A percentile compares a stretch with the other conserved stretches of the same genome.
Conservation (phyloP, 2,329 filamentous ascomycete species). For the Juglanconis sp. region DNA sequence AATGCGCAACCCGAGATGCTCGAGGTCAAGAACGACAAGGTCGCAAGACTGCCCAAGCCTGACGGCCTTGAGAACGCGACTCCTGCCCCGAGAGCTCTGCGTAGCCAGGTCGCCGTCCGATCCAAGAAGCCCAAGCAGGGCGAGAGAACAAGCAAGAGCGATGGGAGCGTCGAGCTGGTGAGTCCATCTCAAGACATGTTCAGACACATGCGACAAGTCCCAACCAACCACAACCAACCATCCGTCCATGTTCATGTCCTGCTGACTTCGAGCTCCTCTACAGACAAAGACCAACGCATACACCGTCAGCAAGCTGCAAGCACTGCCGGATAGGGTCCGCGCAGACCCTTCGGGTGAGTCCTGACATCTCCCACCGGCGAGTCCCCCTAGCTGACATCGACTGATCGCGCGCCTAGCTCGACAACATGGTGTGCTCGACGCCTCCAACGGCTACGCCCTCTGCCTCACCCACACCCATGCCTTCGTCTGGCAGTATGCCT, state of each 20-base stretch:
- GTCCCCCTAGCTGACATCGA: not conserved
- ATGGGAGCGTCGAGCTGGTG: conserved; percentile 66
- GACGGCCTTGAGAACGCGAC: conserved; percentile 44
- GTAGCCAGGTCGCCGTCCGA: conserved; percentile 55
- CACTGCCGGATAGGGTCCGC: conserved; percentile 74
- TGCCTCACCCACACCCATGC: conserved; percentile 78
- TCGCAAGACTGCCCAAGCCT: conserved; percentile 40
- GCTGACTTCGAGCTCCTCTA: conserved; percentile 23
- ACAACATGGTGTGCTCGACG: conserved; percentile 65
- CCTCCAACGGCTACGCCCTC: conserved; percentile 69
- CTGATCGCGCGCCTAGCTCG: conserved; percentile 42
- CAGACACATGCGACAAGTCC: not conserved
- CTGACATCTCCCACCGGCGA: not conserved
- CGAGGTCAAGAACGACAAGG: conserved; percentile 54
- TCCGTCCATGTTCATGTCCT: not conserved
- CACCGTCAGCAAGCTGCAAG: conserved; percentile 78
- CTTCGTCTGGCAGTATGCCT: conserved; percentile 84
- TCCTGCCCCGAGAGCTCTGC: conserved; percentile 18
- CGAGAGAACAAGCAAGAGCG: conserved; percentile 63
- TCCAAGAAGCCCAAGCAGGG: conserved; percentile 61
- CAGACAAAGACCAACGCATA: conserved; percentile 84
- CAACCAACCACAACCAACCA: not conserved
- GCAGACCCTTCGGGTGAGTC: conserved; percentile 61
- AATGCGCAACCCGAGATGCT: conserved; percentile 45
- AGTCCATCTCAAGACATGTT: conserved; percentile 22